These are phyloP conservation scores for Cochliopodium minus DNA, from an alignment of 208 protist genomes.

Conservation along the genomic window DNA sequence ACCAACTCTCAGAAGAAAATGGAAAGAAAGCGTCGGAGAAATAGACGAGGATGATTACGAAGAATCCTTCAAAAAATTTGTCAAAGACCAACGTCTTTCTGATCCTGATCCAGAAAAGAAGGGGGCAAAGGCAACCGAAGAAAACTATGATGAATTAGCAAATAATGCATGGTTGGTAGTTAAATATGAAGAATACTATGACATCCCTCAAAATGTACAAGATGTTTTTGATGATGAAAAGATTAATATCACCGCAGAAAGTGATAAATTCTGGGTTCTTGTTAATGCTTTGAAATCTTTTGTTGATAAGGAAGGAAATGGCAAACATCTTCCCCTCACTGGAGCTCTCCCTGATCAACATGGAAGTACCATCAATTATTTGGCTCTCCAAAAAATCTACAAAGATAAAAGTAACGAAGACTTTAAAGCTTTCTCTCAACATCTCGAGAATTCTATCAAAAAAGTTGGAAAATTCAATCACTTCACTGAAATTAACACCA, in stretches of 20 bases:
- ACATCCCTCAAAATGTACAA: neutral
- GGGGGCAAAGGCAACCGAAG: too few species aligned
- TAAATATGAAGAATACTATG: too few species aligned
- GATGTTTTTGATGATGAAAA: neutral
- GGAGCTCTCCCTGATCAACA: slow-evolving; percentile 1
- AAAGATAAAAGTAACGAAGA: neutral
- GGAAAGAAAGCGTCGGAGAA: neutral
- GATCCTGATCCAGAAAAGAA: too few species aligned
- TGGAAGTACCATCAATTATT: neutral
- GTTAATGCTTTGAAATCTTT: neutral
- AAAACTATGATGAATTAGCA: too few species aligned
- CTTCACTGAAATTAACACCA: neutral
- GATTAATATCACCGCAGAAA: neutral
- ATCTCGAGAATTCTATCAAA: neutral
- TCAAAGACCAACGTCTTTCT: too few species aligned
- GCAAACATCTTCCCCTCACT: neutral
- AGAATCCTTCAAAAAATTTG: neutral
- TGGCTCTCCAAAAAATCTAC: neutral
- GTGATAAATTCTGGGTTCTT: neutral
- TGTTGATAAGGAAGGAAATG: slow-evolving; percentile 6
- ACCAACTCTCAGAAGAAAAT: neutral
- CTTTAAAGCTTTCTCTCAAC: neutral
- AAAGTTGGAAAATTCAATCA: neutral
- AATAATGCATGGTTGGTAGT: neutral
- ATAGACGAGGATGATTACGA: neutral